Evolutionary conservation across 768 basidiomycete species (phyloP).

Genomic region (Pleurotus tuoliensis): DNA sequence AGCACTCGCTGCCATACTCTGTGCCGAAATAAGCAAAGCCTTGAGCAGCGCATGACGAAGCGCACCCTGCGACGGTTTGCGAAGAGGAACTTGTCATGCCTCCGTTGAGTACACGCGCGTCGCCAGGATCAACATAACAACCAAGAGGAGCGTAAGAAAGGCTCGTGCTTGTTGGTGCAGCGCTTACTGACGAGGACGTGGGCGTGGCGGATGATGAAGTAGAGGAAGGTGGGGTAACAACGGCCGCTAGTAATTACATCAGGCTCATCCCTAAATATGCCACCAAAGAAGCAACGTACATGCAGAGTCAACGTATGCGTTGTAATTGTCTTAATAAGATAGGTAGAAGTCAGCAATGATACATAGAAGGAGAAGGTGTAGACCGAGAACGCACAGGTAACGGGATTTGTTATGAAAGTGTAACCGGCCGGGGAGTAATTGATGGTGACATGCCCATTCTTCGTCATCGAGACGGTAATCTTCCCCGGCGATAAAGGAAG

Average conservation of each 20-base stretch:
- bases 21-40: conserved; percentile 8
- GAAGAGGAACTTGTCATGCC: conserved; percentile 4
- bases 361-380: neutral
- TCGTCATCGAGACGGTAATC: conserved; percentile 52
- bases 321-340: conserved; percentile 50
- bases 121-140: neutral
- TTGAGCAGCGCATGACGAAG: neutral
- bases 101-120: conserved; percentile 3
- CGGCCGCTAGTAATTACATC: neutral
- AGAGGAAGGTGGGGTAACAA: neutral
- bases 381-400: conserved; percentile 27
- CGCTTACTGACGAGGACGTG: neutral
- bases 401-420: conserved; percentile 30
- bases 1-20: conserved; percentile 8
- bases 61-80: neutral
- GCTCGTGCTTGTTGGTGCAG: neutral
- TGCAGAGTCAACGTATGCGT: conserved; percentile 53
- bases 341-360: too few species aligned
- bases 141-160: neutral
- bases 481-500: conserved; percentile 50
- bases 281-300: conserved; percentile 20
- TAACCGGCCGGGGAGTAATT: conserved; percentile 45
- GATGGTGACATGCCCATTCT: conserved; percentile 47
- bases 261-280: too few species aligned
- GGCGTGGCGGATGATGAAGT: neutral